phyloP scores from a whole-genome alignment of 495 filamentous ascomycete genomes.

The Lasiosphaeria ovina region DNA sequence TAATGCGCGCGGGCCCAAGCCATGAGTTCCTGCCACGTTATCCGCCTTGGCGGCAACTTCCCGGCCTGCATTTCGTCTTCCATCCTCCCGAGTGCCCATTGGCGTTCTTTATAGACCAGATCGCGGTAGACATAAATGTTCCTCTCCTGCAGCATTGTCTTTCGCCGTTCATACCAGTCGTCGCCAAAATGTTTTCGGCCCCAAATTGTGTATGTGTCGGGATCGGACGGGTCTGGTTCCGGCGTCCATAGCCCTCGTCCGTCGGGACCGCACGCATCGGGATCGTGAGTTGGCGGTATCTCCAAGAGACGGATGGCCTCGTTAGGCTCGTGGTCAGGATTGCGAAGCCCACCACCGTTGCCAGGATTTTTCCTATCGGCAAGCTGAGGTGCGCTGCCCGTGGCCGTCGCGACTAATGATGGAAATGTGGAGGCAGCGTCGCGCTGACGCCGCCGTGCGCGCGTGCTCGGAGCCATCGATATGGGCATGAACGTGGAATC shows the following conservation, averaged over 20 bases:
- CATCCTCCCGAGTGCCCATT: slow-evolving; percentile 10
- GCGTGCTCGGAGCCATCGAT: not conserved
- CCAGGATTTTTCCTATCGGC: not conserved
- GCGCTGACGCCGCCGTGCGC: not conserved
- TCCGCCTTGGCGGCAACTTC: slow-evolving; percentile 1
- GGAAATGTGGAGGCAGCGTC: not conserved
- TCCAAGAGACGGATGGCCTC: not conserved
- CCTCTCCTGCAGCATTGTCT: slow-evolving; percentile 17
- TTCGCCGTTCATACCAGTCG: slow-evolving; percentile 16
- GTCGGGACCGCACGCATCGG: slow-evolving; percentile 2
- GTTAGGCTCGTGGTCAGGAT: not conserved
- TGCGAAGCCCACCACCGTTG: not conserved
- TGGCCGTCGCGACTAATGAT: not conserved
- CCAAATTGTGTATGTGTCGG: slow-evolving; percentile 14
- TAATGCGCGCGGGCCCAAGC: slow-evolving; percentile 5
- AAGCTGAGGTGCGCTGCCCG: not conserved
- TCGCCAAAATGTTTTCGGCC: slow-evolving; percentile 19
- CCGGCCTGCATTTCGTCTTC: slow-evolving; percentile 9
- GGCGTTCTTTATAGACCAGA: slow-evolving; percentile 11
- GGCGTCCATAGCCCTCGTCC: slow-evolving; percentile 16
- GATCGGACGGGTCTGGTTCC: slow-evolving; percentile 13
- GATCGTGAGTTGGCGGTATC: slow-evolving; percentile 1
- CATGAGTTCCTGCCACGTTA: slow-evolving; percentile 2
- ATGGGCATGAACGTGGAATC: not conserved
- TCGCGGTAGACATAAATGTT: slow-evolving; percentile 10